Evolutionary conservation across 2,329 filamentous ascomycete genomes (phyloP), one percentile per base, ranked within the genome.

Genomic region (Waltergamsia citrina): DNA sequence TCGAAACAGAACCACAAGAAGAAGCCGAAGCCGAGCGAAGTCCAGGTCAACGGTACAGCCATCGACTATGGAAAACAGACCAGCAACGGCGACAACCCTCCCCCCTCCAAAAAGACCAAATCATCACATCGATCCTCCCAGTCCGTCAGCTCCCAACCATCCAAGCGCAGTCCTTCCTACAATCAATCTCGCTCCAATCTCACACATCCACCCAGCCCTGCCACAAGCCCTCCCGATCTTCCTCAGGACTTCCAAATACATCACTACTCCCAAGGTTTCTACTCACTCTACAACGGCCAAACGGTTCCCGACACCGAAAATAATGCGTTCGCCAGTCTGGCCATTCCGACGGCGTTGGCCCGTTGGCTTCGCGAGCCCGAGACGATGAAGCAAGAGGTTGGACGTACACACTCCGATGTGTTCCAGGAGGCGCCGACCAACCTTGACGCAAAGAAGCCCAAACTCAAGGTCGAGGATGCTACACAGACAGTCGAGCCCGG

Each of bases 1-100:
- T 67, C 83, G 10, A 94, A 94, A 55, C n/a, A n/a, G n/a, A 81
- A 72, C 52, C 82, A 87, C 52, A 94, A 88, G 66, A 95, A 93
- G 67, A 94, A 88, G 59, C 57, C 72, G 24, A 93, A 87, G 53
- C 84, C 87, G 8, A 61, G 59, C 19, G 77, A 78, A 28, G 55
- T 79, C 21, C 73, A 77, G 47, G 61, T 77, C 33, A 88, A 87
- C 51, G 82, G 82, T 33, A n/a, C n/a, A n/a, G 79, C 83, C 34
- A 69, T 48, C 30, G 47, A 59, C 30, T 74, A 48, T 30, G 47
- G 59, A 30, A 75, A 69, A 48, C 59, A 67, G 35, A 42, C 49
- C 14, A 63, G 57, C 9, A 53, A 60, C 37, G 60, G 67, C n/a
- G 27, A 26, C 24, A 55, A 62, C 28, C 53, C 56, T 6, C 77